These are phyloP conservation scores for Globisporangium solare DNA, from an alignment of 352 stramenopile genomes.

Conservation along the genomic window DNA sequence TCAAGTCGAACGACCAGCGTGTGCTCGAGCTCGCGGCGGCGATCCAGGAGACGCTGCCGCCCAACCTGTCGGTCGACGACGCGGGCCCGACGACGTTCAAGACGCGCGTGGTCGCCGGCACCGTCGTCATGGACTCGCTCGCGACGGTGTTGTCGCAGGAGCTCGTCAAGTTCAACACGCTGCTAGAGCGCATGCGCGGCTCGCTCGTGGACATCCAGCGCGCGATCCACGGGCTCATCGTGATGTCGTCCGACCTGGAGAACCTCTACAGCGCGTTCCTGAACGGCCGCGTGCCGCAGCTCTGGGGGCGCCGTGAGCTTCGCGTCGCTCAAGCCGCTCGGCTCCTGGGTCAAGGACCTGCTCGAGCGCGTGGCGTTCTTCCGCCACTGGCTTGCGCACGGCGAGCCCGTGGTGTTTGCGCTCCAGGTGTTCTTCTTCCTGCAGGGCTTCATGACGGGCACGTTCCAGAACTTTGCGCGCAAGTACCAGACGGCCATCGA, in stretches of 20 bases:
- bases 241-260: slow-evolving; percentile 95
- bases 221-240: slow-evolving; percentile 85
- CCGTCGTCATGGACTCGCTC: slow-evolving; percentile 89
- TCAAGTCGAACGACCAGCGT: slow-evolving; percentile 76
- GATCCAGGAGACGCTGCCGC: slow-evolving; percentile 57
- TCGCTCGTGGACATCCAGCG: slow-evolving; percentile 80
- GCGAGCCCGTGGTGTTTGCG: slow-evolving; percentile 88
- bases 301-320: slow-evolving; percentile 91
- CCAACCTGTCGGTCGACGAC: slow-evolving; percentile 76
- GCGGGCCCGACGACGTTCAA: slow-evolving; percentile 91
- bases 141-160: slow-evolving; percentile 92
- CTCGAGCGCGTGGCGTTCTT: slow-evolving; percentile 90
- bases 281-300: slow-evolving; percentile 85
- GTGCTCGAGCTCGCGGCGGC: slow-evolving; percentile 72
- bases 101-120: slow-evolving; percentile 69
- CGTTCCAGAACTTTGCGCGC: slow-evolving; percentile 91
- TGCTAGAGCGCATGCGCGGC: slow-evolving; percentile 78
- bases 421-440: slow-evolving; percentile 95
- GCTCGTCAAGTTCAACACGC: slow-evolving; percentile 93
- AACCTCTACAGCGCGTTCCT: slow-evolving; percentile 94
- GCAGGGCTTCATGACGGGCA: slow-evolving; percentile 95
- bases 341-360: slow-evolving; percentile 91
- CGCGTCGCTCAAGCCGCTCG: slow-evolving; percentile 90
- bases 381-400: slow-evolving; percentile 84
- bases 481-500: slow-evolving; percentile 95